These are phyloP conservation scores for Toxicodendron radicans DNA, from an alignment of 345 rosid species.

Conservation along the genomic window DNA sequence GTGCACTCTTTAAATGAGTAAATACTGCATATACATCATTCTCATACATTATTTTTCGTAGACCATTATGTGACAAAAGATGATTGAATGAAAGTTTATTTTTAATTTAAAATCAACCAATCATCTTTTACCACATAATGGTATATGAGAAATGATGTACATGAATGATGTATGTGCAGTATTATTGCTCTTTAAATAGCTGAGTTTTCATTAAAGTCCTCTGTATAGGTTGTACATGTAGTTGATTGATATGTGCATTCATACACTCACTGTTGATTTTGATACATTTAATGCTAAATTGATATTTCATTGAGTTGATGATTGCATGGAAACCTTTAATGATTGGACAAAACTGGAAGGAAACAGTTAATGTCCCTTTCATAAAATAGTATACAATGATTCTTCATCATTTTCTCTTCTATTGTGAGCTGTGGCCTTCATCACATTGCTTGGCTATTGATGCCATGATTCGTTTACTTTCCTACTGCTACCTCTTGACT, in stretches of 20 bases:
- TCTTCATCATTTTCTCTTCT: background rate
- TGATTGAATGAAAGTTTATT: too few relatives aligned
- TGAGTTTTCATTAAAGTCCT: background rate
- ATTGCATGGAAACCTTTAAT: background rate
- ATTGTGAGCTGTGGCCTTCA: background rate
- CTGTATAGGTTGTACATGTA: background rate
- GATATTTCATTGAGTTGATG: background rate
- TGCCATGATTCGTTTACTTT: conserved; percentile 13
- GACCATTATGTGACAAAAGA: too few relatives aligned
- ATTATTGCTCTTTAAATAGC: background rate
- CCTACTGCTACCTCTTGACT: background rate
- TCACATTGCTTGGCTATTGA: conserved; percentile 1
- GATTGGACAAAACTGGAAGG: background rate
- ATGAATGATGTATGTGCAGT: too few relatives aligned
- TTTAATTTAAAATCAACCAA: too few relatives aligned
- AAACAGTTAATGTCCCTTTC: background rate
- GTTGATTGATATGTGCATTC: background rate
- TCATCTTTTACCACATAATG: too few relatives aligned
- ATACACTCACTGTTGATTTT: background rate
- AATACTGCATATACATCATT: too few relatives aligned
- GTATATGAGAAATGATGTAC: too few relatives aligned
- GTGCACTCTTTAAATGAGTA: too few relatives aligned
- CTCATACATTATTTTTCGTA: too few relatives aligned
- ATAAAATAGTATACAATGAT: background rate
- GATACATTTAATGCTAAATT: background rate